Evolutionary conservation across 768 basidiomycete genomes (phyloP).

Genomic region (Lentinus tigrinus): DNA sequence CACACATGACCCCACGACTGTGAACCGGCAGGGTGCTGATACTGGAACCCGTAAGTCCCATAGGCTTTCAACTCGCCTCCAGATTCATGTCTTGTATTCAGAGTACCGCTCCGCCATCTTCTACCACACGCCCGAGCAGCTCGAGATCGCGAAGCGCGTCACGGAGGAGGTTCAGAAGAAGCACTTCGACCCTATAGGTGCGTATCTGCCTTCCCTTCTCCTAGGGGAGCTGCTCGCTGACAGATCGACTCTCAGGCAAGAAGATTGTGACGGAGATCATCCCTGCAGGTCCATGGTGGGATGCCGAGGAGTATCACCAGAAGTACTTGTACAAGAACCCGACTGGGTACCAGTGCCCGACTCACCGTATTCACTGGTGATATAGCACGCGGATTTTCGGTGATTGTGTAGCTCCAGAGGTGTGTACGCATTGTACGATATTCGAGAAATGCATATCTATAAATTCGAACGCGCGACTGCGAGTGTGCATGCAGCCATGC

Average conservation of each 20-base stretch:
- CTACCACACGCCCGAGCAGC: constrained; percentile 71
- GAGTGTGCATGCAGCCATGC: too few species aligned
- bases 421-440: too few species aligned
- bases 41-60: constrained; percentile 66
- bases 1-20: constrained; percentile 88
- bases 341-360: constrained; percentile 87
- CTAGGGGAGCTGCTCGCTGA: neutral
- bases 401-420: too few species aligned
- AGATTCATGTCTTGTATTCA: constrained; percentile 25
- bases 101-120: constrained; percentile 97
- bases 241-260: constrained; percentile 35
- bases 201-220: neutral
- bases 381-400: too few species aligned
- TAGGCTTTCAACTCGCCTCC: neutral
- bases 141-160: constrained; percentile 66
- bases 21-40: constrained; percentile 77
- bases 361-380: constrained; percentile 83
- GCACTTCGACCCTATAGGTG: constrained; percentile 66
- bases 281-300: constrained; percentile 73
- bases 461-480: too few species aligned
- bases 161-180: constrained; percentile 82
- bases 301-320: constrained; percentile 84
- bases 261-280: constrained; percentile 80
- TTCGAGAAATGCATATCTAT: too few species aligned
- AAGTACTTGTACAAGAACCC: constrained; percentile 84